These are phyloP conservation scores for Phytomonas sp. DNA, from an alignment of 208 protist species.

Conservation along the genomic window DNA sequence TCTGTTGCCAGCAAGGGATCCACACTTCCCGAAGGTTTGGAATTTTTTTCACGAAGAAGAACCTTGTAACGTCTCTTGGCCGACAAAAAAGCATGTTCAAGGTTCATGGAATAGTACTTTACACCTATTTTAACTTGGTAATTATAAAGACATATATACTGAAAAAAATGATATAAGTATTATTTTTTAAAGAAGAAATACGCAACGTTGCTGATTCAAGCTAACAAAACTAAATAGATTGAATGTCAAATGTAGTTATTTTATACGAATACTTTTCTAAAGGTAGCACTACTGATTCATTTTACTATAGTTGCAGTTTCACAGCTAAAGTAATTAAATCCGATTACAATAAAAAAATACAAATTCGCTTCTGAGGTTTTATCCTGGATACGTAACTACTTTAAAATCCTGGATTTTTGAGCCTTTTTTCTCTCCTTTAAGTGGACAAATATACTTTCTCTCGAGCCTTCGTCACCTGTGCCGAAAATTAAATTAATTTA, in stretches of 20 bases:
- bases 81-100: slow-evolving; percentile 13
- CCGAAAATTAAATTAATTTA: too few species aligned
- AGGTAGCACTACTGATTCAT: background rate
- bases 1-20: slow-evolving; percentile 15
- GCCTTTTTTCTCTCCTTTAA: background rate
- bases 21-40: background rate
- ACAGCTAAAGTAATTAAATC: background rate
- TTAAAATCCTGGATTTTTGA: background rate
- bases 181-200: slow-evolving; percentile 11
- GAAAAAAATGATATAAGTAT: slow-evolving; percentile 14
- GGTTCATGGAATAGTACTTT: slow-evolving; percentile 3
- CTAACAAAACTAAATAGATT: background rate
- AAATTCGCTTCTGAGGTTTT: background rate
- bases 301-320: background rate
- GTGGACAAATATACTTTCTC: too few species aligned
- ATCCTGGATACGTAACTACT: background rate
- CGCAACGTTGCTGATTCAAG: background rate
- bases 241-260: background rate
- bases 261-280: background rate
- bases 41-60: slow-evolving; percentile 26
- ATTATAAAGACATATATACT: slow-evolving; percentile 10
- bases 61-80: slow-evolving; percentile 52
- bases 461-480: too few species aligned
- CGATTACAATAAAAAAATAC: background rate
- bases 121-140: slow-evolving; percentile 3